phyloP scores from a whole-genome alignment of 306 rosid genomes.

The Vigna mungo region DNA sequence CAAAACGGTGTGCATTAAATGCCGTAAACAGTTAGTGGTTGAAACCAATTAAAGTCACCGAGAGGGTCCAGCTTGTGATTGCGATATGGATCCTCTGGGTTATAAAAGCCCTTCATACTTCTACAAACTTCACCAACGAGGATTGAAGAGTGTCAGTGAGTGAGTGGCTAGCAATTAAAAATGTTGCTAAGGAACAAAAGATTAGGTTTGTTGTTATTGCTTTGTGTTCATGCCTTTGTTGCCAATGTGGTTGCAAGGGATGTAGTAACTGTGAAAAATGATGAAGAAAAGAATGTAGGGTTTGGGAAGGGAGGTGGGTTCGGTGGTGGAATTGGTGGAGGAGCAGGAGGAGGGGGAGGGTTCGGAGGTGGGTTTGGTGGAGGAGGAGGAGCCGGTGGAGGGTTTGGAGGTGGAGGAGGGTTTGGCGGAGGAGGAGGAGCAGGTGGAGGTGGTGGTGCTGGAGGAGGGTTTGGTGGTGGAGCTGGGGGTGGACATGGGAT shows the following conservation, averaged over 20 bases:
- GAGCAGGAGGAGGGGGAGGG: conserved; percentile 42
- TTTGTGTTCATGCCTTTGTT: conserved; percentile 60
- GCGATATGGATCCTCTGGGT: neutral
- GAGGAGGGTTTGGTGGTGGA: conserved; percentile 52
- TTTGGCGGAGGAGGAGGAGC: conserved; percentile 29
- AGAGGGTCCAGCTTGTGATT: neutral
- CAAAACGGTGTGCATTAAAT: conserved; percentile 43
- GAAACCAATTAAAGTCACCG: conserved; percentile 49
- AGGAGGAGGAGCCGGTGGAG: conserved; percentile 41
- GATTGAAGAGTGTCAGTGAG: conserved; percentile 30
- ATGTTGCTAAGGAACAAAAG: conserved; percentile 50
- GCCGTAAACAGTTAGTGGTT: conserved; percentile 64
- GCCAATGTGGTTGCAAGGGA: conserved; percentile 69
- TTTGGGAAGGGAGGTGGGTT: conserved; percentile 59
- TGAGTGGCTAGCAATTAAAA: conserved; percentile 31
- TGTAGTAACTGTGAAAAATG: conserved; percentile 49
- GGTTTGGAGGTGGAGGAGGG: conserved; percentile 27
- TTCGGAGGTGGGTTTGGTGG: conserved; percentile 31
- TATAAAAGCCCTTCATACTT: conserved; percentile 45
- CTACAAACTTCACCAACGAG: conserved; percentile 29
- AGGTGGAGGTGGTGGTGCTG: conserved; percentile 9
- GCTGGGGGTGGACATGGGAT: conserved; percentile 41
- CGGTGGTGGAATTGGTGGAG: conserved; percentile 45
- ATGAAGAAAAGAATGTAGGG: conserved; percentile 51
- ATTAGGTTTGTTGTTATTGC: conserved; percentile 51